A percentile compares a stretch with the other conserved stretches of the same genome.
These are phyloP conservation scores for Carex scoparia DNA, from an alignment of 176 grass and related monocot species.

Conservation along the genomic window DNA sequence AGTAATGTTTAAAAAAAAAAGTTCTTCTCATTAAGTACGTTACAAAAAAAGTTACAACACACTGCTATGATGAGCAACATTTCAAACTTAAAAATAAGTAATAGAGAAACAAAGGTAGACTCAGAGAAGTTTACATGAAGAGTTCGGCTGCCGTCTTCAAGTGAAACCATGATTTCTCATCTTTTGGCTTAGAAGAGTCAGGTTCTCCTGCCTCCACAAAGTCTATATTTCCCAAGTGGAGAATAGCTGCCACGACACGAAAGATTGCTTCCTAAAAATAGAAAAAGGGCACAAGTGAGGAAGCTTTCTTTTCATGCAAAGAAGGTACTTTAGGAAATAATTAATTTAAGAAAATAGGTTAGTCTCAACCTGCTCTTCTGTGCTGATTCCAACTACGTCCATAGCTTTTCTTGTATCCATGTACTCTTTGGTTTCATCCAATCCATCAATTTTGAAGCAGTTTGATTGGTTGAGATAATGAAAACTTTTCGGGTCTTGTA, in stretches of 20 bases:
- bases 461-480: slow-evolving; percentile 97
- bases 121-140: slow-evolving; percentile 53
- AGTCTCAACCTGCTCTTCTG: slow-evolving; percentile 68
- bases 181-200: slow-evolving; percentile 89
- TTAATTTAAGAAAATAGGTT: slow-evolving; percentile 9
- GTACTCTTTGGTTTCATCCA: slow-evolving; percentile 94
- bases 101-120: neutral
- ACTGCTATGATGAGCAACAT: neutral
- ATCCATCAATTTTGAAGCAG: slow-evolving; percentile 71
- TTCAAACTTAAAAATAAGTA: neutral
- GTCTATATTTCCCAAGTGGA: slow-evolving; percentile 85
- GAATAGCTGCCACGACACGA: slow-evolving; percentile 82
- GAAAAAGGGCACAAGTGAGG: slow-evolving; percentile 4
- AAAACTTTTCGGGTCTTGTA: slow-evolving; percentile 72
- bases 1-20: slow-evolving; percentile 22
- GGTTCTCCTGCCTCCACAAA: slow-evolving; percentile 78
- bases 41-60: neutral
- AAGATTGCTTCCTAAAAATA: slow-evolving; percentile 89
- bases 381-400: slow-evolving; percentile 82
- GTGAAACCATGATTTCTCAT: slow-evolving; percentile 88
- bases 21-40: neutral
- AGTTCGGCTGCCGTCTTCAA: slow-evolving; percentile 76
- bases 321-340: slow-evolving; percentile 5
- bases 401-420: slow-evolving; percentile 96
- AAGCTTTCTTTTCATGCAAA: slow-evolving; percentile 21